Conservation (phyloP, 345 rosid species). For the Boechera divaricarpa region DNA sequence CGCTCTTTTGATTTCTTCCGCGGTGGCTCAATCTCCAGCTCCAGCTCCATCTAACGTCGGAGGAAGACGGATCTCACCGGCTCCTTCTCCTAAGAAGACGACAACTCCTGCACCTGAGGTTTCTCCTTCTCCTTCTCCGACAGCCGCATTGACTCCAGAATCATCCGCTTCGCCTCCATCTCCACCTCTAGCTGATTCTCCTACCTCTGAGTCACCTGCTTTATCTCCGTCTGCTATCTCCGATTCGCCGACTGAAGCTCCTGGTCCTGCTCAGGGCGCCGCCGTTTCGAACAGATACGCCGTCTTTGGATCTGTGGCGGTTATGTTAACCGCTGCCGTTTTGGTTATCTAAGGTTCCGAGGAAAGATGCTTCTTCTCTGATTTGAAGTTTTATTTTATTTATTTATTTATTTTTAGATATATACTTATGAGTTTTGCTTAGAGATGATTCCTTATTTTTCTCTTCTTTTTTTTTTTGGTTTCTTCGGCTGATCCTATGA, state of each 20-base stretch:
- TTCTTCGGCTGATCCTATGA: slow-evolving; percentile 7
- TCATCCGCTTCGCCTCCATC: slow-evolving; percentile 42
- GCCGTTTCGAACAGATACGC: slow-evolving; percentile 44
- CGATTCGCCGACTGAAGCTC: slow-evolving; percentile 47
- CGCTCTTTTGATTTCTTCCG: slow-evolving; percentile 30
- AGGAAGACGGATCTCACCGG: slow-evolving; percentile 42
- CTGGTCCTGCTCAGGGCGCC: slow-evolving; percentile 39
- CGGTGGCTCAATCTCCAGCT: slow-evolving; percentile 48
- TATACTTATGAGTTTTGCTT: slow-evolving; percentile 19
- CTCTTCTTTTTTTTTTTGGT: neutral
- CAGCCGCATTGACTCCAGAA: slow-evolving; percentile 36
- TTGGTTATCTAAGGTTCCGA: slow-evolving; percentile 38
- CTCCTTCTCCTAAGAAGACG: slow-evolving; percentile 33
- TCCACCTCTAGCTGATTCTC: slow-evolving; percentile 33
- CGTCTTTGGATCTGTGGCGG: slow-evolving; percentile 41
- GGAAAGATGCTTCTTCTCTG: neutral
- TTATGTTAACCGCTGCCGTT: slow-evolving; percentile 46
- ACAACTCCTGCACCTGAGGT: slow-evolving; percentile 12
- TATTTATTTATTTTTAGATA: slow-evolving; percentile 34
- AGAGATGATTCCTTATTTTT: slow-evolving; percentile 6
- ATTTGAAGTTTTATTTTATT: neutral
- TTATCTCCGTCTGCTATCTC: slow-evolving; percentile 33
- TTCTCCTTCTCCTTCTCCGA: slow-evolving; percentile 44
- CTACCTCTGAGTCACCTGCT: slow-evolving; percentile 27
- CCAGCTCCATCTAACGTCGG: slow-evolving; percentile 41